Conservation (phyloP, 352 stramenopile species). For the Pythium folliculosum region DNA sequence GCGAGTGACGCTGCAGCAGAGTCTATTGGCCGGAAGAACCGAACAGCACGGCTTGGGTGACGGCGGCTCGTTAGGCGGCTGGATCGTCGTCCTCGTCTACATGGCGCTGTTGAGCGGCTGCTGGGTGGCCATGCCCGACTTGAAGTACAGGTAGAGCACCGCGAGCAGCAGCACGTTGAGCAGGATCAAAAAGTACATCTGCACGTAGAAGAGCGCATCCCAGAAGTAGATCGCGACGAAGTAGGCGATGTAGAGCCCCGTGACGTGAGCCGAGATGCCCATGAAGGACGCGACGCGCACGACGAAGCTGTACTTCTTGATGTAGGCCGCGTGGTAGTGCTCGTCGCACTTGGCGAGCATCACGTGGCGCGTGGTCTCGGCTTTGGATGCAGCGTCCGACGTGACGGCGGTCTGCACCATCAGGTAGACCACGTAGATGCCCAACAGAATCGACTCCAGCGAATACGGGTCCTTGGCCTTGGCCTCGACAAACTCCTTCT, state of each 20-base stretch:
- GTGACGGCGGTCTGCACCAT: constrained; percentile 64
- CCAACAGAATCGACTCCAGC: constrained; percentile 69
- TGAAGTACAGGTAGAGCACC: constrained; percentile 61
- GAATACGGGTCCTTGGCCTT: constrained; percentile 63
- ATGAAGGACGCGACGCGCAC: constrained; percentile 80
- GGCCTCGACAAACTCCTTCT: constrained; percentile 62
- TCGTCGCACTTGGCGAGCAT: constrained; percentile 65
- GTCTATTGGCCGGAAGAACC: background rate
- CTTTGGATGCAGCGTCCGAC: constrained; percentile 63
- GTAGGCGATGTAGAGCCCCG: constrained; percentile 71
- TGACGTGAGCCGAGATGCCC: constrained; percentile 79
- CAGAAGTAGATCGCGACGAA: constrained; percentile 71
- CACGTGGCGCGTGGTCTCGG: constrained; percentile 52
- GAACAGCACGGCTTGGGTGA: background rate
- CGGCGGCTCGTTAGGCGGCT: no score
- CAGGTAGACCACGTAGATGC: constrained; percentile 81
- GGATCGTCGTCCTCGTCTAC: constrained; percentile 4
- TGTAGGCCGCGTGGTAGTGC: constrained; percentile 64
- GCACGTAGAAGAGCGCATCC: constrained; percentile 75
- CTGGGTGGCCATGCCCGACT: constrained; percentile 56
- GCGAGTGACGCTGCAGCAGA: background rate
- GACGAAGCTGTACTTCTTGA: constrained; percentile 53
- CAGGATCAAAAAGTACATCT: constrained; percentile 72
- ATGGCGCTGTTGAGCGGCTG: constrained; percentile 29
- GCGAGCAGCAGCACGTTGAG: constrained; percentile 61